Evolutionary conservation across 1,284 basidiomycete species (phyloP), one percentile per base, ranked within the genome.

Genomic region (Xerocomus amazonicus): DNA sequence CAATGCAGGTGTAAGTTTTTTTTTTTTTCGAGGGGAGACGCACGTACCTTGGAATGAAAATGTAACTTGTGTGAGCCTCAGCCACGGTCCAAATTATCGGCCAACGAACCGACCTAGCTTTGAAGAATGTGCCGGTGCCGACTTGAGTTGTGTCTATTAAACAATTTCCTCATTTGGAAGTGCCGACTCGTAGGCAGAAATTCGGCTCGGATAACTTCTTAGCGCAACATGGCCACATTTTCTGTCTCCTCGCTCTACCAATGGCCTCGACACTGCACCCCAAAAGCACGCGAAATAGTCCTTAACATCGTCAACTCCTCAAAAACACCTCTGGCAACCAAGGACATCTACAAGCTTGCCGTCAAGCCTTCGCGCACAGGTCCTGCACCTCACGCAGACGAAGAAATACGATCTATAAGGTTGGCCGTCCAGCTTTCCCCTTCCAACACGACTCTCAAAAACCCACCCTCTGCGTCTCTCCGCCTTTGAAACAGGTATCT

Each of bases 1-100:
- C 84, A 65, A 89, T 89, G 87, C 84, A 90, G 60, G 43, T 84
- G 63, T 86, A 79, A 70, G 37, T 32, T 45, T 56, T 12, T 23
- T 23, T 23, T 23, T 23, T 23, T 23, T 23, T 23, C 4, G 19
- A 23, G 32, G 16, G 9, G 17, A 8, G 32, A 31, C 10, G 9
- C 36, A 23, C 52, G 43, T 59, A 52, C 48, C 12, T 42, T 42
- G 31, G 31, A 43, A 38, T 36, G 6, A 31, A 12, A 3, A 23
- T 23, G 19, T 23, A 23, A 23, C 19, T 23, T 23, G 19, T 23
- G 19, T 4, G 19, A 23, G 19, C 19, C 19, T 4, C 19, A 23
- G 19, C n/a, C n/a, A n/a, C n/a, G 19, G 19, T 23, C 19, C 19
- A 23, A 23, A 23, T 23, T 23, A 23, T 23, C 19, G 4, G 19